Percentiles rank a stretch among this genome's conserved stretches.
Conservation (phyloP, 495 filamentous ascomycete species). For the Lineolata rhizophorae region DNA sequence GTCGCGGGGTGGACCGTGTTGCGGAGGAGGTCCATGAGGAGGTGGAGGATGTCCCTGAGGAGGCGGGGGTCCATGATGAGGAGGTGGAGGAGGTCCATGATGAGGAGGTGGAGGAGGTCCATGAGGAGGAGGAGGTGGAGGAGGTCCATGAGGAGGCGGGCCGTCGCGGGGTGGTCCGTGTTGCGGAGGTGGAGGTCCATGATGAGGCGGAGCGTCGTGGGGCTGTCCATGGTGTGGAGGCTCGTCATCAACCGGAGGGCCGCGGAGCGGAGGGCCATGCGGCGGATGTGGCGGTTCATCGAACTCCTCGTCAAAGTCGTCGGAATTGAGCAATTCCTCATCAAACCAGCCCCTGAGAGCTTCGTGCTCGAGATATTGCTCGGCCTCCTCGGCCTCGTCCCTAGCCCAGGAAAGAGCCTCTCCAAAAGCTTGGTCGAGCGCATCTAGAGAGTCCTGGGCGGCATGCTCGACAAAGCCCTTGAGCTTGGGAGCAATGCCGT, state of each 20-base stretch:
- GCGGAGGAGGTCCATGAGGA: slow-evolving; percentile 11
- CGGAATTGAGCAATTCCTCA: no score
- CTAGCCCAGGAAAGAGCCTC: neutral
- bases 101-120: no score
- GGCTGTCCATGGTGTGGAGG: slow-evolving; percentile 12
- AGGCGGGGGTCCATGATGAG: slow-evolving; percentile 21
- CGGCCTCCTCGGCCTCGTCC: neutral
- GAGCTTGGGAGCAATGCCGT: no score
- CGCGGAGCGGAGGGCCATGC: slow-evolving; percentile 10
- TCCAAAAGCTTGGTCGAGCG: neutral
- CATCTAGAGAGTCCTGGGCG: no score
- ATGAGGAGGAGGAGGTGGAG: no score
- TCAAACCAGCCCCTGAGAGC: no score
- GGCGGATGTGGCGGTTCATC: slow-evolving; percentile 24
- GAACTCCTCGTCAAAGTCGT: no score
- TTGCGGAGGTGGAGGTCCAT: slow-evolving; percentile 3
- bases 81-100: slow-evolving; percentile 28
- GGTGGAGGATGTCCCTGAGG: slow-evolving; percentile 8
- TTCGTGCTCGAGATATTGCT: no score
- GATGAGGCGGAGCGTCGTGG: slow-evolving; percentile 13
- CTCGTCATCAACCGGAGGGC: slow-evolving; percentile 7
- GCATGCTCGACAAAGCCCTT: neutral
- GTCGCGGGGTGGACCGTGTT: slow-evolving; percentile 11
- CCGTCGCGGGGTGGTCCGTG: slow-evolving; percentile 1
- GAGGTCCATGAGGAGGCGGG: slow-evolving; percentile 5